Evolutionary conservation across 2,329 filamentous ascomycete species (phyloP).

Genomic region (Didymella pinodella): DNA sequence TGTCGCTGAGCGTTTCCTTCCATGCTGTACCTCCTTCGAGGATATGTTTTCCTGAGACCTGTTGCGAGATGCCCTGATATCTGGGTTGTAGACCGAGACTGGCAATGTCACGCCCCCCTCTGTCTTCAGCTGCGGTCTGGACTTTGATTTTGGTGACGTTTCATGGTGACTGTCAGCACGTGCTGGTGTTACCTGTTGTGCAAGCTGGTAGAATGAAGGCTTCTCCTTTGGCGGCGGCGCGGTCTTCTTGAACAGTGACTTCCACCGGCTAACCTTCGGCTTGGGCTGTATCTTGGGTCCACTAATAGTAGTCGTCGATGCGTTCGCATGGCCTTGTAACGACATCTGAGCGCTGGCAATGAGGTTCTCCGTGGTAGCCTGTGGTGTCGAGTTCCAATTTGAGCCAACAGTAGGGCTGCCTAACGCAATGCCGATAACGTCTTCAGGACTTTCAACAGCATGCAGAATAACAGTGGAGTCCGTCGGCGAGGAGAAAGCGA

Average conservation of each 20-base stretch:
- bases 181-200: conserved; percentile 31
- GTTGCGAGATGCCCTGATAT: conserved; percentile 43
- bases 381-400: conserved; percentile 40
- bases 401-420: conserved; percentile 49
- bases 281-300: conserved; percentile 34
- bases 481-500: conserved; percentile 39
- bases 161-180: conserved; percentile 48
- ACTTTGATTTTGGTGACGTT: conserved; percentile 19
- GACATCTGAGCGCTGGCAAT: conserved; percentile 24
- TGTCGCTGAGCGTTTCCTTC: conserved; percentile 25
- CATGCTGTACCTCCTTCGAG: conserved; percentile 26
- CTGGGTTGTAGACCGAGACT: conserved; percentile 38
- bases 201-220: conserved; percentile 48
- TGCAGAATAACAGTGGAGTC: conserved; percentile 44
- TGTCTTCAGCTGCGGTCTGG: conserved; percentile 17
- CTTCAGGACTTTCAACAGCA: conserved; percentile 41
- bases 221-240: conserved; percentile 35
- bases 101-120: conserved; percentile 37
- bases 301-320: conserved; percentile 20
- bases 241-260: conserved; percentile 49
- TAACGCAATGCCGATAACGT: conserved; percentile 51
- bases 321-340: conserved; percentile 7
- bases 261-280: conserved; percentile 51
- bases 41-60: conserved; percentile 31
- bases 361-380: conserved; percentile 24